Evolutionary conservation across 2,329 filamentous ascomycete species (phyloP), one percentile per base, ranked within the genome.

Genomic region (Tolypocladium tundrense): DNA sequence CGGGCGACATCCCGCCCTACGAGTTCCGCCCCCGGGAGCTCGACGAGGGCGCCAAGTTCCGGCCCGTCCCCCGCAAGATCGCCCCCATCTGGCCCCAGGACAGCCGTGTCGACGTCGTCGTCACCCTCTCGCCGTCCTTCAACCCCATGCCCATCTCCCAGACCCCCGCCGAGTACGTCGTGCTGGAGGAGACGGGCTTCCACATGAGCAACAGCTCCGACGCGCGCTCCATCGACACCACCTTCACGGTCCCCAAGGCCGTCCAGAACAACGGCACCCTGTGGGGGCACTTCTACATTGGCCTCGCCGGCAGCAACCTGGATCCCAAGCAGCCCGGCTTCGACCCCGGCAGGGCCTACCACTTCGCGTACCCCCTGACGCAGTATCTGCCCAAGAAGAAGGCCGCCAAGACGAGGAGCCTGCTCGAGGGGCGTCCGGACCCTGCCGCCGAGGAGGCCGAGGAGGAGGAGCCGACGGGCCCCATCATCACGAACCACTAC

Each of bases 341-440:
- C 71, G 88, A 95, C 69, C 76, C 85, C 0, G 80, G 81, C 10
- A 87, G 84, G 60, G 92, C 94, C 3, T 91, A 91, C 67, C 86
- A 95, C 70, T 96, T 96, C 70, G 79, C 86, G 54, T 87, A 89
- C 63, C 91, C 93, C 4, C 73, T 99, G 70, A 97, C 92, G 2
- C 88, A 95, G 68, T 93, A 96, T 70, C 82, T 96, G 56, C 83
- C 88, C 33, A 95, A 92, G 81, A 97, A 96, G 78, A 96, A 95
- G 77, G 79, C 86, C 42, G 80, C 80, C 65, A 97, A 97, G 81
- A 90, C 88, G 27, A 87, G 92, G 67, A 97, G 93, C 67, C 78
- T 99, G 57, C 79, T 99, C n/a, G 82, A 83, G 24, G 79, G 78
- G 59, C 72, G 67, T 31, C 69, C 69, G 6, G 67, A 67, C 31